These are phyloP conservation scores for Ascomycota sp. DNA, from an alignment of 2,329 filamentous ascomycete species.

Conservation along the genomic window DNA sequence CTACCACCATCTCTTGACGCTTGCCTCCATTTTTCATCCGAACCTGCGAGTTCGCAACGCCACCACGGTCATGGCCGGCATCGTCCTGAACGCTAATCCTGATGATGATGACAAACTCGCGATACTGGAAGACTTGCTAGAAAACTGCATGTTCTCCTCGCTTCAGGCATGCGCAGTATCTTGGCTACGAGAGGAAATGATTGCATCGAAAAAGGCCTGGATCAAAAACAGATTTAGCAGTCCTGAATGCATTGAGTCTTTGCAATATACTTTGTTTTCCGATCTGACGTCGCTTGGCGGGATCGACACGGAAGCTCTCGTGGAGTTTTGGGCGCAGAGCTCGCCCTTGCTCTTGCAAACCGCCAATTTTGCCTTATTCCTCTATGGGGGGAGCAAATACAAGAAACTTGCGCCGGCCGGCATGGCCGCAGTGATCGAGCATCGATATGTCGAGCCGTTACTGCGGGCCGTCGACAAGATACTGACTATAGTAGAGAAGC, in stretches of 20 bases:
- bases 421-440: conserved; percentile 35
- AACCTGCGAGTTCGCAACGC: conserved; percentile 32
- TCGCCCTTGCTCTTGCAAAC: conserved; percentile 36
- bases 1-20: conserved; percentile 38
- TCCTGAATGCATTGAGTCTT: conserved; percentile 32
- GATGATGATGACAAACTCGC: conserved; percentile 35
- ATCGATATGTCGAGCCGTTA: conserved; percentile 36
- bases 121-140: conserved; percentile 43
- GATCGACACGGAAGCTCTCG: conserved; percentile 19
- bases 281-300: conserved; percentile 26
- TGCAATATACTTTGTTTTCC: conserved; percentile 43
- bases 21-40: conserved; percentile 36
- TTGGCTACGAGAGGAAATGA: conserved; percentile 43
- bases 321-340: conserved; percentile 31
- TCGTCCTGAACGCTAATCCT: conserved; percentile 35
- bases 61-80: conserved; percentile 30
- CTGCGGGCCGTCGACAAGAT: conserved; percentile 19
- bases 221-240: conserved; percentile 24
- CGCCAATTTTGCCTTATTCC: conserved; percentile 38
- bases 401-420: conserved; percentile 29
- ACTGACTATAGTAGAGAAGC: conserved; percentile 11
- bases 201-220: conserved; percentile 18
- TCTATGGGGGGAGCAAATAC: conserved; percentile 25
- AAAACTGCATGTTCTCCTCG: conserved; percentile 42
- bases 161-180: conserved; percentile 41